Percentiles rank a stretch among this genome's conserved stretches.
Conservation (phyloP, 768 basidiomycete genomes). For the Lentinula aciculospora region DNA sequence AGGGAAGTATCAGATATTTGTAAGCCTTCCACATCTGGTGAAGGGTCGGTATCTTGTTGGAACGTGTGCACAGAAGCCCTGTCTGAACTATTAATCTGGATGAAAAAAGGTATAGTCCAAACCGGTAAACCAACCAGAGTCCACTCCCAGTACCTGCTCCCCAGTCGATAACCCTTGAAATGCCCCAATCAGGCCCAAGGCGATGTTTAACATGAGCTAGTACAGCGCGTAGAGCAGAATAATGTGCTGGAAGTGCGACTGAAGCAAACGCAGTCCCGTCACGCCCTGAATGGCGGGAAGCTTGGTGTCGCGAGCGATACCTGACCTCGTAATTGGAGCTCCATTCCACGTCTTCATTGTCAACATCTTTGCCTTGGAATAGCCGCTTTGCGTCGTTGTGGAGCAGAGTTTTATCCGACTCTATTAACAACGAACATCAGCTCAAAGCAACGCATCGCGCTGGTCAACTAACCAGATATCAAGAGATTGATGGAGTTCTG, state of each 20-base stretch:
- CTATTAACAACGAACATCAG: conserved; percentile 33
- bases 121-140: conserved; percentile 54
- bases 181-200: conserved; percentile 54
- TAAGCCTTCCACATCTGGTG: conserved; percentile 24
- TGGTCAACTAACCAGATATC: conserved; percentile 50
- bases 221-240: conserved; percentile 74
- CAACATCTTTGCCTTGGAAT: conserved; percentile 37
- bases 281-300: conserved; percentile 51
- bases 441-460: conserved; percentile 7
- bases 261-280: conserved; percentile 85
- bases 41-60: conserved; percentile 29
- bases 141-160: conserved; percentile 80
- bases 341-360: conserved; percentile 39
- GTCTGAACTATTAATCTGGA: not conserved
- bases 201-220: conserved; percentile 61
- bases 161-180: conserved; percentile 73
- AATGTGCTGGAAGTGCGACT: conserved; percentile 82
- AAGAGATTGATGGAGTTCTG: conserved; percentile 58
- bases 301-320: conserved; percentile 59
- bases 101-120: not conserved
- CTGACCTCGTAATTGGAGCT: conserved; percentile 45
- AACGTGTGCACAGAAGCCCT: conserved; percentile 40
- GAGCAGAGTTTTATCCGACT: conserved; percentile 55
- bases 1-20: conserved; percentile 46
- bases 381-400: conserved; percentile 71